Base-by-base conservation (phyloP, 768 basidiomycete species). In the Tulasnella calospora region DNA sequence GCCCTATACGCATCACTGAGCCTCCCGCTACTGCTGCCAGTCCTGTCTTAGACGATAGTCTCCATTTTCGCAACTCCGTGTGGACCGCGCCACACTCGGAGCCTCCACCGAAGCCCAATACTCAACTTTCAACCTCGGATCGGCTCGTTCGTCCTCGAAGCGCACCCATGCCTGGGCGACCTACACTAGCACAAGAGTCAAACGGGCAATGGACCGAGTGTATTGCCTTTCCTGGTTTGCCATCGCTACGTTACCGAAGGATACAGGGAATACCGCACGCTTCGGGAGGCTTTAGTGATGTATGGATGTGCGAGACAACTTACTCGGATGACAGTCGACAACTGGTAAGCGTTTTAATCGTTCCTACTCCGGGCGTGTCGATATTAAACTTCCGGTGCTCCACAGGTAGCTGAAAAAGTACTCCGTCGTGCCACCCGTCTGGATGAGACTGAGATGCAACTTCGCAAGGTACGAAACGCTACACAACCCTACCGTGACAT, bases 331-430 rank as follows among this genome's bases (percentile, higher is more conserved):
- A n/a, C 0, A 51, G 38, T 33, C n/a, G 27, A 15, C 44, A 61
- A 30, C 38, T 41, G 8, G 74, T 51, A 30, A 46, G 44, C 61
- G 7, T 35, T 33, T 12, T 27, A 9, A 30, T 23, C 57, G 9
- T n/a, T 61, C 6, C 19, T 23, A n/a, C 30, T 46, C 47, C 9
- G 0, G 30, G 19, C 13, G 19, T 40, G 15, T 51, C 51, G n/a
- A 51, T 4, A 30, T n/a, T 57, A 27, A 27, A 17, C 30, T 67
- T 12, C 33, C 13, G 61, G 30, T 10, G 17, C 13, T 67, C 33
- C 61, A 12, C 2, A 75, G 74, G 74, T 75, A 15, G 74, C 74
- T 27, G 55, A 41, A 23, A 75, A 75, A n/a, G 38, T 41, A 23
- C 46, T 75, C 8, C 44, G 74, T 17, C 46, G 44, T 19, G 44